Evolutionary conservation across 1,284 basidiomycete species (phyloP).

Genomic region (Cryptococcus sp.): DNA sequence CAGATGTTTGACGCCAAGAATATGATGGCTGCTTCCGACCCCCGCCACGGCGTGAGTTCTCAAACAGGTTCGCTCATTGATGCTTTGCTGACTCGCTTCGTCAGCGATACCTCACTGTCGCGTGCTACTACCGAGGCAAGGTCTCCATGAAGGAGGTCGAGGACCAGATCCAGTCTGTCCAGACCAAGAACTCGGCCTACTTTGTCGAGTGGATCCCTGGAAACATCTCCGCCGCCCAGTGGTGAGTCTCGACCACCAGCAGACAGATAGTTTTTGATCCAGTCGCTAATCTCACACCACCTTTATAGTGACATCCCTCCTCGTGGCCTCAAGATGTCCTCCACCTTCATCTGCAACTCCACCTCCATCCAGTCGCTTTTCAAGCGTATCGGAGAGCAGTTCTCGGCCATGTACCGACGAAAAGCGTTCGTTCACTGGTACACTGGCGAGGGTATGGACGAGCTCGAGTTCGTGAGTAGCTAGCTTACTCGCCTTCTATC

Average conservation of each 20-base stretch:
- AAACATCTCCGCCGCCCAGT: slow-evolving; percentile 92
- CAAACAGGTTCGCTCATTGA: not conserved
- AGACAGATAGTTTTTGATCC: not conserved
- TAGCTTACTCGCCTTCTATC: not conserved
- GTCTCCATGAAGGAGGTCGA: slow-evolving; percentile 99
- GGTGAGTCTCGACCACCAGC: too few species aligned
- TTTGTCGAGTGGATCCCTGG: slow-evolving; percentile 99
- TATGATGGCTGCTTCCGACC: slow-evolving; percentile 90
- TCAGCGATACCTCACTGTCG: slow-evolving; percentile 62
- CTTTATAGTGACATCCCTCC: slow-evolving; percentile 80
- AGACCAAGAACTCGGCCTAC: slow-evolving; percentile 95
- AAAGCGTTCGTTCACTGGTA: slow-evolving; percentile 99
- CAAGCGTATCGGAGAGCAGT: slow-evolving; percentile 95
- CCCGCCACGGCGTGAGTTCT: slow-evolving; percentile 67
- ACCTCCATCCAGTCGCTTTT: slow-evolving; percentile 96
- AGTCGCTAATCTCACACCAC: not conserved
- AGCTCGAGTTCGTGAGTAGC: slow-evolving; percentile 72
- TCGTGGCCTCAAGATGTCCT: slow-evolving; percentile 88
- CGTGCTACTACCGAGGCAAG: slow-evolving; percentile 97
- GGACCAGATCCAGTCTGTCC: slow-evolving; percentile 95
- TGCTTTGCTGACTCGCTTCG: slow-evolving; percentile 7
- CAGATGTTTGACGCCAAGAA: slow-evolving; percentile 99
- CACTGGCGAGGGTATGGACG: slow-evolving; percentile 98
- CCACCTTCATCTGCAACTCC: slow-evolving; percentile 96
- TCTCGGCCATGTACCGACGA: slow-evolving; percentile 97